phyloP scores from a whole-genome alignment of 2,329 filamentous ascomycete genomes.

The Alternaria solani region DNA sequence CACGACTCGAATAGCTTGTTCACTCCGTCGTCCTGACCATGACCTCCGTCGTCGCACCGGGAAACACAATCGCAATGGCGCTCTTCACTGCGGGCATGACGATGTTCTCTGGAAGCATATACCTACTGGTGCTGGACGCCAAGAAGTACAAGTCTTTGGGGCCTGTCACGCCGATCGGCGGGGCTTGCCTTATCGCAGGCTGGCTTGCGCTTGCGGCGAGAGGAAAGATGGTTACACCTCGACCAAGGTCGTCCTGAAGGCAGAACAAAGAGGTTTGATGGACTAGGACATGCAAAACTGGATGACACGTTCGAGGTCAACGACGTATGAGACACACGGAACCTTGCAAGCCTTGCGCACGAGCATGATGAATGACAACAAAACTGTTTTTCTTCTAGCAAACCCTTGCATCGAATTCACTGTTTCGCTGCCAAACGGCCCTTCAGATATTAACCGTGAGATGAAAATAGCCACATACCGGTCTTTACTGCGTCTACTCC shows the following conservation, averaged over 20 bases:
- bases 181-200: slow-evolving; percentile 69
- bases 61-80: slow-evolving; percentile 64
- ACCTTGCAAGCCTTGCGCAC: background rate
- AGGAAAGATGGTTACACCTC: slow-evolving; percentile 21
- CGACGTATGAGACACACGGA: background rate
- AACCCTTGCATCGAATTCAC: background rate
- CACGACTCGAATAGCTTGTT: slow-evolving; percentile 63
- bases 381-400: background rate
- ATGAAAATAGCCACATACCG: background rate
- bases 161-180: slow-evolving; percentile 71
- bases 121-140: slow-evolving; percentile 69
- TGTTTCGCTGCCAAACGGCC: rapidly evolving
- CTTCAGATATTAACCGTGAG: background rate
- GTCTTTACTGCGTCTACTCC: background rate
- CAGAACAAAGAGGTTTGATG: background rate
- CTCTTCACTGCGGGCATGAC: slow-evolving; percentile 72
- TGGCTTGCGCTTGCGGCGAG: slow-evolving; percentile 63
- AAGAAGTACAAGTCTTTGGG: slow-evolving; percentile 66
- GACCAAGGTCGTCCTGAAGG: slow-evolving; percentile 2
- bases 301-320: background rate
- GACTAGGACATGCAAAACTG: background rate
- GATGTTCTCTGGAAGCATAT: slow-evolving; percentile 72
- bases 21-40: slow-evolving; percentile 69
- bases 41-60: slow-evolving; percentile 60
- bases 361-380: background rate